Evolutionary conservation across 768 basidiomycete genomes (phyloP).

Genomic region (Fistulinella prunicolor): DNA sequence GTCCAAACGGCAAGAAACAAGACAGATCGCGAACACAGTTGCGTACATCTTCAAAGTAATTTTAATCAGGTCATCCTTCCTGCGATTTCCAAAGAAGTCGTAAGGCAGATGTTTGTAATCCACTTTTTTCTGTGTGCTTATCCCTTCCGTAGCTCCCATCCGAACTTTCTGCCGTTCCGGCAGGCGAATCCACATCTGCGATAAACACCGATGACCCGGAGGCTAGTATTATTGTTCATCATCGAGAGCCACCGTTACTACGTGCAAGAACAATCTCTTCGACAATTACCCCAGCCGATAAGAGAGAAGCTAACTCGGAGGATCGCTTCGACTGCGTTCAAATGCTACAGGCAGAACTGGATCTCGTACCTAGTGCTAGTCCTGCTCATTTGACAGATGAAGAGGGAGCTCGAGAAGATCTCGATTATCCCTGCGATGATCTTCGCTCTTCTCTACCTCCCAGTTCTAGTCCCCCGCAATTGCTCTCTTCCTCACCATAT

Average conservation of each 20-base stretch:
- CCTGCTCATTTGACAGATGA: background rate
- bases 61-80: background rate
- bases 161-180: background rate
- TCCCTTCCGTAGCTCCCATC: background rate
- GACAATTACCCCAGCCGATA: background rate
- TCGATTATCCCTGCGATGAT: conserved; percentile 6
- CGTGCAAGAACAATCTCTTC: background rate
- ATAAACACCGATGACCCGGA: background rate
- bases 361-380: background rate
- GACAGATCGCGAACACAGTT: background rate
- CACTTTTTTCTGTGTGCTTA: background rate
- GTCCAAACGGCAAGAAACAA: background rate
- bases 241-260: background rate
- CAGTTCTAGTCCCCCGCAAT: conserved; percentile 46
- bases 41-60: background rate
- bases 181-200: background rate
- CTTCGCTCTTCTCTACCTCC: conserved; percentile 31
- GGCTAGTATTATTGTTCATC: background rate
- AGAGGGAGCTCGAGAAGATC: conserved; percentile 1
- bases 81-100: conserved; percentile 1
- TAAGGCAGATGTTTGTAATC: conserved; percentile 10
- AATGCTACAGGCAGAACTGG: background rate
- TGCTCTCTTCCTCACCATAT: conserved; percentile 44
- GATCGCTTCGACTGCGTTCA: background rate
- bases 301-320: background rate